These are phyloP conservation scores for Mallotus japonicus DNA, from an alignment of 441 rosid genomes.

Conservation along the genomic window DNA sequence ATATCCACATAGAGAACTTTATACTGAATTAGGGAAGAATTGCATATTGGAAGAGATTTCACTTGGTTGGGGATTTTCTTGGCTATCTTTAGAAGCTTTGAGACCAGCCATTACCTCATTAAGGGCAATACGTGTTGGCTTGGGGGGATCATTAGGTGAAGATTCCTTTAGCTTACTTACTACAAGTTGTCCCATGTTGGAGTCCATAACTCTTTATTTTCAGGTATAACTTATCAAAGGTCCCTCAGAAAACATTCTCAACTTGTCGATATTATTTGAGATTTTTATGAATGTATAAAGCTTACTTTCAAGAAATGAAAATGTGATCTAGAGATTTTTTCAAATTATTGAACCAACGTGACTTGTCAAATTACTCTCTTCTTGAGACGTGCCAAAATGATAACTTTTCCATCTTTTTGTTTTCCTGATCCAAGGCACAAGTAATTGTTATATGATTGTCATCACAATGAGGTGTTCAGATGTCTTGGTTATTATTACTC, in stretches of 20 bases:
- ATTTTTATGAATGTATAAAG: not conserved
- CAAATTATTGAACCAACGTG: slow-evolving; percentile 5
- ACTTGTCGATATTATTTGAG: not conserved
- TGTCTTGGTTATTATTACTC: not conserved
- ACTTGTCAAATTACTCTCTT: not conserved
- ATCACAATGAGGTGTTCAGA: not conserved
- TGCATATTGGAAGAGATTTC: slow-evolving; percentile 56
- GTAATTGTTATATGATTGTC: not conserved
- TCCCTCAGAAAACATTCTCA: not conserved
- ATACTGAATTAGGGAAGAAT: slow-evolving; percentile 41
- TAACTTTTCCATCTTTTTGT: not conserved
- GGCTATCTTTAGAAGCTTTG: slow-evolving; percentile 46
- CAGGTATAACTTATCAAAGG: slow-evolving; percentile 48
- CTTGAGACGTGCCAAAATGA: not conserved
- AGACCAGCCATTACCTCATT: slow-evolving; percentile 50
- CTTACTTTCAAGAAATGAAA: not conserved
- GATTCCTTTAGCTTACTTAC: slow-evolving; percentile 48
- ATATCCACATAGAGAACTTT: slow-evolving; percentile 33
- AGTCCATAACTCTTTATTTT: slow-evolving; percentile 58
- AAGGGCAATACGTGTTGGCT: slow-evolving; percentile 52
- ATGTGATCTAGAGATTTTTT: slow-evolving; percentile 2
- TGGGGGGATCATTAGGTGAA: slow-evolving; percentile 77
- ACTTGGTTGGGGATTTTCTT: slow-evolving; percentile 76
- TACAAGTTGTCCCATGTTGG: slow-evolving; percentile 58
- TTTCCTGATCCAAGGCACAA: no score